Base-by-base conservation (phyloP, 2,329 filamentous ascomycete genomes). In the Exserohilum turcica region DNA sequence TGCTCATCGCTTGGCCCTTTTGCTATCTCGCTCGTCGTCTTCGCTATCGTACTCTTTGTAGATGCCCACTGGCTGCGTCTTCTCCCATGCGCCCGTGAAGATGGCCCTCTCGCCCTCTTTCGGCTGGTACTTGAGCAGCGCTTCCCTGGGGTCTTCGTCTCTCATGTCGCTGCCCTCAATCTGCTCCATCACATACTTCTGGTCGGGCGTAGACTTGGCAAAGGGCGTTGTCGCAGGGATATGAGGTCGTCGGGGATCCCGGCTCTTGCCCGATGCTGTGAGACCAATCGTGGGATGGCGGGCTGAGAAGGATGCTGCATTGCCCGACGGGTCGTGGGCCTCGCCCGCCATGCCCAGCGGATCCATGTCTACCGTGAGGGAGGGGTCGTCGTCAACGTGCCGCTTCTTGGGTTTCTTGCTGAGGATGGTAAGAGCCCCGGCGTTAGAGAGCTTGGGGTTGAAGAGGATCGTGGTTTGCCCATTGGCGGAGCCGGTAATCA, bases 111-210 rank as follows among this genome's bases (percentile, higher is more conserved):
- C 93, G 76, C 96, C 86, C 10, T 92, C 92, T 71, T 95, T 88
- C 49, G 96, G 91, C 32, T 92, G 93, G 79, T 97, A 99, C 78
- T 95, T 97, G 55, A 99, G 78, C 68, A 99, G 78, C 39, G 94
- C 94, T 76, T 96, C 94, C 59, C 94, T 82, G 0, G 94, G 94
- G 78, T 99, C 94, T 74, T 99, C 94, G 74, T 99, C 92, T 42
- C 96, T 82, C 91, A 99, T 96, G 58, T 86, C 87, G 58, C 91
- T 93, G 10, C 97, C 82, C 24, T 92, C 91, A 47, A 97, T 96
- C 61, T 90, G 90, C 70, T 93, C 86, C 65, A 87, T 88, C 56
- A 99, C 91, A 72, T 95, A 91, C 67, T 89, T 88, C 73, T 93
- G 90, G 73, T 97, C 92, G 0, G 93, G 92, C 67, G 94, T 90